A percentile compares a stretch with the other conserved stretches of the same genome.
These are phyloP conservation scores for Pichia terricola DNA, from an alignment of 1,139 yeast genomes.

Conservation along the genomic window DNA sequence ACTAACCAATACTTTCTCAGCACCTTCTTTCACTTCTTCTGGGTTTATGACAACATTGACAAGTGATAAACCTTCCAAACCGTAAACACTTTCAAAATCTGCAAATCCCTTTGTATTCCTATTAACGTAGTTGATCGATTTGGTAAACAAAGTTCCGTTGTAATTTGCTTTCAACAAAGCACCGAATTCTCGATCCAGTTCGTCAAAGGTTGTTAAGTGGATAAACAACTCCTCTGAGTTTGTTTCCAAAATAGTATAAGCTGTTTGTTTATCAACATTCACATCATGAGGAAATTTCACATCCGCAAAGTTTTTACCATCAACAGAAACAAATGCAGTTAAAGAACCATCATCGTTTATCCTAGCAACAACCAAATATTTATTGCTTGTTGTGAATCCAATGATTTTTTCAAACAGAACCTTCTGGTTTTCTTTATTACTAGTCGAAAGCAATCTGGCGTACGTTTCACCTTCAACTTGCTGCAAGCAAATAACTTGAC, in stretches of 20 bases:
- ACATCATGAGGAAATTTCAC: conserved; percentile 73
- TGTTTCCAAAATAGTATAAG: conserved; percentile 78
- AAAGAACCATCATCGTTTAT: conserved; percentile 36
- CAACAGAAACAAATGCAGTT: conserved; percentile 65
- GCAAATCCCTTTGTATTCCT: conserved; percentile 67
- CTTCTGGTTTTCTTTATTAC: conserved; percentile 31
- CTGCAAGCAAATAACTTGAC: conserved; percentile 53
- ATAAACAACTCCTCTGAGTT: conserved; percentile 66
- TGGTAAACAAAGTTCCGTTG: conserved; percentile 89
- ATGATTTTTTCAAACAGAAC: conserved; percentile 42
- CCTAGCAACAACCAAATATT: conserved; percentile 63
- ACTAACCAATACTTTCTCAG: conserved; percentile 50
- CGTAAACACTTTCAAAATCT: conserved; percentile 79
- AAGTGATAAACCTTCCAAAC: conserved; percentile 79
- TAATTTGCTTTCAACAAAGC: conserved; percentile 82
- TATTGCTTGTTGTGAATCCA: conserved; percentile 59
- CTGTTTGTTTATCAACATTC: conserved; percentile 54
- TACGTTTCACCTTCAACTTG: conserved; percentile 10
- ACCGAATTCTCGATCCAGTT: conserved; percentile 55
- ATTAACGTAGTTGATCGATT: conserved; percentile 65
- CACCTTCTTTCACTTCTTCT: conserved; percentile 28
- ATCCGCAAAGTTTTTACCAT: conserved; percentile 72
- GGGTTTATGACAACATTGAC: conserved; percentile 60
- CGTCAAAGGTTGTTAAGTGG: conserved; percentile 64
- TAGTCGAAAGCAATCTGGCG: conserved; percentile 38